Conservation (phyloP, 2,329 filamentous ascomycete species). For the Fusarium liriodendri region DNA sequence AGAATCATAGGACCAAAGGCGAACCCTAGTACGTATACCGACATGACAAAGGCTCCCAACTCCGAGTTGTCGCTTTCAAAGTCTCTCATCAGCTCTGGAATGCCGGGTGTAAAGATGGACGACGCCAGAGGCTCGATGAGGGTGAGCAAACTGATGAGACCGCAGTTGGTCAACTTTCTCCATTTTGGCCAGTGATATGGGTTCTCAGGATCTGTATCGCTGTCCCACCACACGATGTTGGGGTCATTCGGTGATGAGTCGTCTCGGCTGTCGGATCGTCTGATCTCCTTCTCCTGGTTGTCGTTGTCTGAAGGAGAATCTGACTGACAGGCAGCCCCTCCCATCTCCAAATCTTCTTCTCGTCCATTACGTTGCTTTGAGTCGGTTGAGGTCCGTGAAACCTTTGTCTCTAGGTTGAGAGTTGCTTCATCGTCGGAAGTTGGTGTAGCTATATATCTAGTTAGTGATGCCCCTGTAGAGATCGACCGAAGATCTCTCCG, state of each 20-base stretch:
- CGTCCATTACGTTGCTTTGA: neutral
- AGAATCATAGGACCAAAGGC: slow-evolving; percentile 60
- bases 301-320: neutral
- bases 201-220: slow-evolving; percentile 66
- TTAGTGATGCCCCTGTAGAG: neutral
- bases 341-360: neutral
- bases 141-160: slow-evolving; percentile 44
- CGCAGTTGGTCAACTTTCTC: slow-evolving; percentile 51
- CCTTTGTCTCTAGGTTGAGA: neutral
- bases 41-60: slow-evolving; percentile 46
- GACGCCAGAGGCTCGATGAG: slow-evolving; percentile 56
- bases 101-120: slow-evolving; percentile 72
- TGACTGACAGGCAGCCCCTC: neutral
- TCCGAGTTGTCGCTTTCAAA: slow-evolving; percentile 51
- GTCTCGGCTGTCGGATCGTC: neutral
- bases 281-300: neutral
- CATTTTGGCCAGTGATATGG: slow-evolving; percentile 73
- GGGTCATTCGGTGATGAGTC: neutral
- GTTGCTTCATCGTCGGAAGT: neutral
- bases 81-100: slow-evolving; percentile 67
- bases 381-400: neutral
- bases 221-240: slow-evolving; percentile 68
- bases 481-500: neutral
- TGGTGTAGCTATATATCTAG: neutral
- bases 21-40: slow-evolving; percentile 65